phyloP scores from a whole-genome alignment of 2,329 filamentous ascomycete genomes.

The Fusarium luffae region DNA sequence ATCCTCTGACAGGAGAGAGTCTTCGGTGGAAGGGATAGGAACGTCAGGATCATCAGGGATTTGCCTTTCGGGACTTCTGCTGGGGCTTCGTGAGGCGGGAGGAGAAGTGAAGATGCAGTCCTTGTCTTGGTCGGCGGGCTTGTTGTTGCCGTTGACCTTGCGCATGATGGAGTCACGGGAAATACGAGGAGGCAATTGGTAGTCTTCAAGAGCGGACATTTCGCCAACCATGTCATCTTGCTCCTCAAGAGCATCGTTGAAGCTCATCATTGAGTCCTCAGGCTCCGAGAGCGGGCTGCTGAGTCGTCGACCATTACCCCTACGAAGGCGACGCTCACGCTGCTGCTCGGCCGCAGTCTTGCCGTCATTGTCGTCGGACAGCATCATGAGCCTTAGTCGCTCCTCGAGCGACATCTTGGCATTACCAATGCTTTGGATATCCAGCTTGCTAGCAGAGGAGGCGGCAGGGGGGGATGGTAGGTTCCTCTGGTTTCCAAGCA shows the following conservation, averaged over 20 bases:
- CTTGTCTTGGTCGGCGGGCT: conserved; percentile 66
- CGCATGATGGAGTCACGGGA: conserved; percentile 93
- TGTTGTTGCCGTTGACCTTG: conserved; percentile 78
- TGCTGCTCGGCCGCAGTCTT: conserved; percentile 73
- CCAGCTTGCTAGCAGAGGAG: conserved; percentile 73
- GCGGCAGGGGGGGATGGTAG: conserved; percentile 80
- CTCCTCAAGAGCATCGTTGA: conserved; percentile 59
- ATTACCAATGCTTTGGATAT: conserved; percentile 80
- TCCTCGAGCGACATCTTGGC: conserved; percentile 87
- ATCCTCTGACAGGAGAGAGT: conserved; percentile 58
- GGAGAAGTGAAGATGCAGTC: conserved; percentile 74
- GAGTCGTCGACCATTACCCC: conserved; percentile 64
- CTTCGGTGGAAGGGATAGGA: conserved; percentile 88
- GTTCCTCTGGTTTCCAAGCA: conserved; percentile 72
- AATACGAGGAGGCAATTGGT: conserved; percentile 79
- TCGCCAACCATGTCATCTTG: conserved; percentile 71
- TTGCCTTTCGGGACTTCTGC: conserved; percentile 62
- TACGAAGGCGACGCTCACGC: conserved; percentile 75
- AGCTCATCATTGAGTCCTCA: conserved; percentile 51
- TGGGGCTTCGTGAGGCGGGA: conserved; percentile 59
- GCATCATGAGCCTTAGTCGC: conserved; percentile 87
- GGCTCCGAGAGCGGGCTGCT: conserved; percentile 57
- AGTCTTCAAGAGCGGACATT: conserved; percentile 68
- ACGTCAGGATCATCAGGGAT: conserved; percentile 84
- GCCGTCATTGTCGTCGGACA: conserved; percentile 71